Evolutionary conservation across 2,329 filamentous ascomycete genomes (phyloP), one percentile per base, ranked within the genome.

Genomic region (Ophioceras dolichostomum): DNA sequence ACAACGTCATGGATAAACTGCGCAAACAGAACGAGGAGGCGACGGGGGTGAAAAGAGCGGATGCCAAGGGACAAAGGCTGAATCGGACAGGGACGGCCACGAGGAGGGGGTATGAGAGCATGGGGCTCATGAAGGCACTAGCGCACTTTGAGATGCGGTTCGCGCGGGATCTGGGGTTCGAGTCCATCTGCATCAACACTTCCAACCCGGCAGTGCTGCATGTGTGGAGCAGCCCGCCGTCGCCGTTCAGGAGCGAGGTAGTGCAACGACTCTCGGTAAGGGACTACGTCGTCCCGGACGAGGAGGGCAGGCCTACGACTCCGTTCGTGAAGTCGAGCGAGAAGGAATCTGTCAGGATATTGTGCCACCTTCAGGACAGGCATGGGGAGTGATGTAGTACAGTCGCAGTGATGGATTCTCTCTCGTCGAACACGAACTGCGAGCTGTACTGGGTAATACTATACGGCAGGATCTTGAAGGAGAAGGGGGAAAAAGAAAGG

Each of bases 71-170:
- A 5, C 45, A 56, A 41, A 42, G 53, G 7, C 26, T 55, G 3
- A 30, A 45, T 13, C 49, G 53, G 24, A 48, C 43, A 35, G 48
- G 44, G 6, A 56, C 51, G 14, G 41, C 43, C 29, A 54, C 52
- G n/a, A 41, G 47, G 27, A 30, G 24, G 4, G 49, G 49, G 12
- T 48, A 54, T 35, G 49, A 52, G 33, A 49, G 53, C 6, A 36
- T 38, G 19, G 46, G 47, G 9, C 16, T 52, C 10, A 52, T 55
- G 43, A 47, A 43, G 28, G 27, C 21, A 5, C 27, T 47, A 30
- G 51, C 51, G n/a, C 42, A 42, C 14, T 38, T 39, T 21, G 38
- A 50, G 34, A 49, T 55, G 51, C 39, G 34, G 10, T 38, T 44
- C 5, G 39, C 41, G 10, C 45, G 41, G 7, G 39, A 18, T 13